Conservation (phyloP, 202 grass and related monocot species). For the Miscanthus sacchariflorus region DNA sequence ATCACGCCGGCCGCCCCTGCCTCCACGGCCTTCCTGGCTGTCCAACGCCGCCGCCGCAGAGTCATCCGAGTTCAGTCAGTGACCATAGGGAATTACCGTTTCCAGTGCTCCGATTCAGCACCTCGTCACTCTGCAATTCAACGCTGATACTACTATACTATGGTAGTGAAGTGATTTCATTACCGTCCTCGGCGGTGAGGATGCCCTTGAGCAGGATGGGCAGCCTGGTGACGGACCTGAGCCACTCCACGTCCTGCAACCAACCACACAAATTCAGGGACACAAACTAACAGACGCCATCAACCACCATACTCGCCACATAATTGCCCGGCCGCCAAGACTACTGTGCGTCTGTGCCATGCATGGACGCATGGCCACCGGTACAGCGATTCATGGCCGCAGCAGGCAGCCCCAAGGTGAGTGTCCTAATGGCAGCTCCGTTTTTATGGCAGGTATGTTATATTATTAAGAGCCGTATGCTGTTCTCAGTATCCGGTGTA, state of each 20-base stretch:
- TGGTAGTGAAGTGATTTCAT: too few species aligned
- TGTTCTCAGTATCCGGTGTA: constrained; percentile 17
- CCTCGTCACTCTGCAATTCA: too few species aligned
- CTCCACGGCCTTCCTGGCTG: constrained; percentile 72
- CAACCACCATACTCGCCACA: neutral
- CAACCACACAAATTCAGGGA: neutral
- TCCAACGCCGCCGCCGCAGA: neutral
- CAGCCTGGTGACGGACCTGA: constrained; percentile 80
- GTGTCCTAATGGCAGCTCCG: neutral
- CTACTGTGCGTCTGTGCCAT: neutral
- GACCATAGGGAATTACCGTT: neutral
- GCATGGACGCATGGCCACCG: neutral
- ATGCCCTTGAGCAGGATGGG: constrained; percentile 80
- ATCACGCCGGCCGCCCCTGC: constrained; percentile 58
- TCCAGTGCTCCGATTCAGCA: neutral
- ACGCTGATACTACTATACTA: too few species aligned
- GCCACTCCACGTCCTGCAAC: constrained; percentile 72
- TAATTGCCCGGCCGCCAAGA: neutral
- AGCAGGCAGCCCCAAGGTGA: neutral
- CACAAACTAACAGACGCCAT: neutral
- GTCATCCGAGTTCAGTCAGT: neutral
- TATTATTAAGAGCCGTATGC: neutral
- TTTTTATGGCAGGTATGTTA: neutral
- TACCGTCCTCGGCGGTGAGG: constrained; percentile 13
- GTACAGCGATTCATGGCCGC: neutral